A percentile compares a stretch with the other conserved stretches of the same genome.
These are phyloP conservation scores for Stachybotrys chartarum DNA, from an alignment of 2,329 filamentous ascomycete genomes.

Conservation along the genomic window DNA sequence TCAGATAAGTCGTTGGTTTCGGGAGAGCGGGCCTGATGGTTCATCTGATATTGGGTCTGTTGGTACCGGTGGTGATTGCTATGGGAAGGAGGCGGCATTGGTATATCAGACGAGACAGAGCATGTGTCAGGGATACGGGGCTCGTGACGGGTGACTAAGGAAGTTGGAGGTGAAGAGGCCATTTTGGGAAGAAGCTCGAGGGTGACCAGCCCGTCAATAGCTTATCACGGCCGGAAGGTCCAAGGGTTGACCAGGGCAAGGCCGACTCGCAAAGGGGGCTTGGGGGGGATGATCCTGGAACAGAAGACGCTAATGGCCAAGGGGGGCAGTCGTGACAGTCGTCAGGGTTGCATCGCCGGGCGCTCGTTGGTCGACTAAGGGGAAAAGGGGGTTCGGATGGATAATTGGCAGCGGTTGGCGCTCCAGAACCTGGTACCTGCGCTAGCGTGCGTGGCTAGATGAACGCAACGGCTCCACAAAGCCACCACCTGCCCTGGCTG, in stretches of 20 bases:
- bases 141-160: background rate
- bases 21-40: background rate
- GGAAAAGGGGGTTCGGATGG: background rate
- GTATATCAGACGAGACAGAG: background rate
- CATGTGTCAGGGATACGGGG: slow-evolving; percentile 1
- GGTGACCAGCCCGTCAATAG: background rate
- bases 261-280: background rate
- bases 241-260: background rate
- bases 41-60: background rate
- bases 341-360: background rate
- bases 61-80: background rate
- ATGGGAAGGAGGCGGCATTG: background rate
- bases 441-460: slow-evolving; percentile 1
- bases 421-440: background rate
- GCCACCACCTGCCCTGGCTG: background rate
- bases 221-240: background rate
- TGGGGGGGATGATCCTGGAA: background rate
- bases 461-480: slow-evolving; percentile 19
- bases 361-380: background rate
- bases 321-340: background rate
- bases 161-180: background rate
- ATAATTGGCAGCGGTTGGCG: background rate
- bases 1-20: background rate
- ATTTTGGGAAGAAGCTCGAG: background rate
- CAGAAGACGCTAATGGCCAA: background rate